Percentiles rank a stretch among this genome's conserved stretches.
These are phyloP conservation scores for Aspergillus homomorphus DNA, from an alignment of 495 filamentous ascomycete genomes.

Conservation along the genomic window DNA sequence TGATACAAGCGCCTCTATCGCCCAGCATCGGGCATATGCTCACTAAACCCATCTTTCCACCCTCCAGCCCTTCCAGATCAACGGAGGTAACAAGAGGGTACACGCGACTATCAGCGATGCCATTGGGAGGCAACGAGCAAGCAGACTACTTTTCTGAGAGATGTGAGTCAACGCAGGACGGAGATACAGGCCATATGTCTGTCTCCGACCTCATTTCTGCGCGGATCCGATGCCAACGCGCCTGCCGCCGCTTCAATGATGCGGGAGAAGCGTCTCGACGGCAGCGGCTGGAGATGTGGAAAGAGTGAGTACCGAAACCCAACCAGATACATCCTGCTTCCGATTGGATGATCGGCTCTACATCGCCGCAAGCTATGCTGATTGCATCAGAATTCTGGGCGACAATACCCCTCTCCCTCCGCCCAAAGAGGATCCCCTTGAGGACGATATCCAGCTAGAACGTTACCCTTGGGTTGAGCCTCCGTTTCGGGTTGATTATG, in stretches of 20 bases:
- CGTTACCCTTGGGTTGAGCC: slow-evolving; percentile 68
- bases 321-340: background rate
- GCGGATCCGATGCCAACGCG: slow-evolving; percentile 56
- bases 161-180: slow-evolving; percentile 37
- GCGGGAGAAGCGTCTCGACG: slow-evolving; percentile 56
- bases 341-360: background rate
- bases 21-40: background rate
- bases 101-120: background rate
- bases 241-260: slow-evolving; percentile 61
- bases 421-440: slow-evolving; percentile 44
- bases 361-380: slow-evolving; percentile 1
- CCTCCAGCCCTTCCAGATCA: background rate
- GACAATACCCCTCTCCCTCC: slow-evolving; percentile 63
- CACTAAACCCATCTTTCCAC: background rate
- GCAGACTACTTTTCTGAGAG: slow-evolving; percentile 9
- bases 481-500: slow-evolving; percentile 73
- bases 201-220: slow-evolving; percentile 53
- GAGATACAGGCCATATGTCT: slow-evolving; percentile 51
- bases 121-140: background rate
- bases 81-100: background rate
- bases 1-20: background rate
- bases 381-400: slow-evolving; percentile 49
- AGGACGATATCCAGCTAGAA: slow-evolving; percentile 58
- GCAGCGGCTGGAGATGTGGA: slow-evolving; percentile 63
- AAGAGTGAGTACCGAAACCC: slow-evolving; percentile 54